phyloP scores from a whole-genome alignment of 176 grass and related monocot species.

The Aegilops speltoides region DNA sequence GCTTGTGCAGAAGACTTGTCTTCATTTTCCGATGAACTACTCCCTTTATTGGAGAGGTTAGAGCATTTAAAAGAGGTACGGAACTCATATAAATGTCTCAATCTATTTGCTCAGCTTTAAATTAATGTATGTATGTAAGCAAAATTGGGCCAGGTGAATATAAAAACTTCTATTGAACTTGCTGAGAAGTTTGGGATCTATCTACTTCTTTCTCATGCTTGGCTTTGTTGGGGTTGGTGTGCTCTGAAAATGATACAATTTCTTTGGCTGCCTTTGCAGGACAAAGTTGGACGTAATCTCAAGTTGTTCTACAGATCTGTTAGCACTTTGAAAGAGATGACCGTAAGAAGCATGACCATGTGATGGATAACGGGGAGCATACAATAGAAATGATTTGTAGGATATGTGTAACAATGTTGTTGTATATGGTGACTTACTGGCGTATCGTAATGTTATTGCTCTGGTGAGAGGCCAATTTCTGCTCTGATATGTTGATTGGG shows the following conservation, averaged over 20 bases:
- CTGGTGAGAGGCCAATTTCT: not conserved
- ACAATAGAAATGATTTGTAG: slow-evolving; percentile 30
- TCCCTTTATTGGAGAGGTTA: slow-evolving; percentile 74
- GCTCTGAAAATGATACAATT: not conserved
- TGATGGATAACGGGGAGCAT: slow-evolving; percentile 20
- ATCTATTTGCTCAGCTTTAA: not conserved
- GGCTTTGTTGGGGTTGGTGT: not conserved
- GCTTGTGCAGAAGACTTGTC: slow-evolving; percentile 51
- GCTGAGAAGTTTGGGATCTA: not conserved
- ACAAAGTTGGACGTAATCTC: slow-evolving; percentile 77
- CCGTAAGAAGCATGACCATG: slow-evolving; percentile 61
- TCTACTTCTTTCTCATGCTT: not conserved
- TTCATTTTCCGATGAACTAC: slow-evolving; percentile 62
- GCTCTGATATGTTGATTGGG: not conserved
- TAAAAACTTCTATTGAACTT: not conserved
- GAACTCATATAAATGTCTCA: not conserved
- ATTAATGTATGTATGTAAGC: not conserved
- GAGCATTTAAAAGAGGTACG: slow-evolving; percentile 92
- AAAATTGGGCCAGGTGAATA: not conserved
- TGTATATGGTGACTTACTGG: slow-evolving; percentile 5
- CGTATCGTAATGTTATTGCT: not conserved
- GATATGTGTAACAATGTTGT: slow-evolving; percentile 32
- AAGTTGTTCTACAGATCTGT: slow-evolving; percentile 85
- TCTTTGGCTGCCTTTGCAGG: slow-evolving; percentile 41
- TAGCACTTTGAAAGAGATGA: slow-evolving; percentile 78